Base-by-base conservation (phyloP, 805 yeast species). In the Nakazawaea ernobii region DNA sequence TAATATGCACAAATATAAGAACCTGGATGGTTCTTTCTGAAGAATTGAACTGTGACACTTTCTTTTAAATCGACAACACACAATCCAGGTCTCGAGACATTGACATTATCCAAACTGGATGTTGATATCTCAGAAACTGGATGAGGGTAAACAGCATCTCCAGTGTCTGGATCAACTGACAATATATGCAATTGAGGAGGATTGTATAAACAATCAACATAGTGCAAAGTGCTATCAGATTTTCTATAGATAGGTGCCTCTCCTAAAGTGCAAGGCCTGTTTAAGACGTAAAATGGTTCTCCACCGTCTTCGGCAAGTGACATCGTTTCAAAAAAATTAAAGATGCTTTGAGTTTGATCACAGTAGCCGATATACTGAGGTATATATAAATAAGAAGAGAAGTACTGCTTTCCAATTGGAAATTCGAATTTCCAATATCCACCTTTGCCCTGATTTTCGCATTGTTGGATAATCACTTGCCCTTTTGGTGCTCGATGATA, bases 171-270 rank as follows among this genome's bases (percentile, higher is more conserved):
- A 46, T 59, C 59, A 17, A 64, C 17, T 28, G 51, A 45, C n/a
- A 62, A 48, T 26, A 62, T 59, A 48, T 59, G 62, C 20, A 62
- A 52, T 43, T 62, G 61, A 11, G 58, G 55, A 30, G 58, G 53
- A 30, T 45, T 24, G 47, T 44, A 36, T 11, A 57, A 51, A 42
- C 63, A 59, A 53, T 65, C 69, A 36, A 58, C 60, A 47, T 59
- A 65, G 52, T 65, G 68, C 38, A 65, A 54, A 20, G 68, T 64
- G 50, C 50, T 41, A 54, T 65, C 68, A 13, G 54, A 52, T 26
- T 46, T 50, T 5, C 69, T 57, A 55, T 57, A 65, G 33, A 64
- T 60, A 4, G 63, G 63, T 20, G 61, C 68, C 48, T 65, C 69
- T n/a, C 68, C 68, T 2, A 65, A 57, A 20, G 48, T 51, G 42